Conservation (phyloP, 176 grass and related monocot species). For the Rhipidocladum racemiflorum region DNA sequence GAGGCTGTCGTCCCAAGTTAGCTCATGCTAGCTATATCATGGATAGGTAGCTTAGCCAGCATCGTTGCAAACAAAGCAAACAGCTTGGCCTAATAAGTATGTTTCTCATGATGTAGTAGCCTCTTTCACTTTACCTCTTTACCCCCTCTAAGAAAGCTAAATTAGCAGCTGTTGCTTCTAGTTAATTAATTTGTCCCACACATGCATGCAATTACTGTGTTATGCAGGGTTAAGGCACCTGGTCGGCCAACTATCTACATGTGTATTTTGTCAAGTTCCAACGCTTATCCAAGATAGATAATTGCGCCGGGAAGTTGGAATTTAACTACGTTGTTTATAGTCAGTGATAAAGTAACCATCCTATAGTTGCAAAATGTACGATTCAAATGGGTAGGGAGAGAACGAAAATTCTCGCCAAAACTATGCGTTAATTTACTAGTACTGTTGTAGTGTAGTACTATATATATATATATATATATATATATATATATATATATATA, state of each 20-base stretch:
- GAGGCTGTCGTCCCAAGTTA: not conserved
- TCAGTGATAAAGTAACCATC: too few species aligned
- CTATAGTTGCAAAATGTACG: not conserved
- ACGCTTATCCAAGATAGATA: not conserved
- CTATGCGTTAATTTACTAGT: not conserved
- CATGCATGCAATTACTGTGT: not conserved
- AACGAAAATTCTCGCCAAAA: not conserved
- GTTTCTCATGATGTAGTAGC: not conserved
- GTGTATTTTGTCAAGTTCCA: not conserved
- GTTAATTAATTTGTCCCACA: not conserved
- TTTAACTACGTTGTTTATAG: too few species aligned
- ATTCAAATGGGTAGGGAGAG: not conserved
- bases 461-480: too few species aligned
- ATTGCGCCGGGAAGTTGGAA: not conserved
- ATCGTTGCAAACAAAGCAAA: not conserved
- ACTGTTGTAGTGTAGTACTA: not conserved
- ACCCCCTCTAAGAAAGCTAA: too few species aligned
- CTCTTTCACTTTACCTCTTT: not conserved
- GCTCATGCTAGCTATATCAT: not conserved
- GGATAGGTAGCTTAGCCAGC: not conserved
- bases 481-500: too few species aligned
- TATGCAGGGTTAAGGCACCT: too few species aligned
- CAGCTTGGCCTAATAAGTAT: constrained; percentile 10
- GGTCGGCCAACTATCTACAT: too few species aligned
- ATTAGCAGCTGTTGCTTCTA: not conserved